Evolutionary conservation across 768 basidiomycete genomes (phyloP).

Genomic region (Cystobasidium onofrii): DNA sequence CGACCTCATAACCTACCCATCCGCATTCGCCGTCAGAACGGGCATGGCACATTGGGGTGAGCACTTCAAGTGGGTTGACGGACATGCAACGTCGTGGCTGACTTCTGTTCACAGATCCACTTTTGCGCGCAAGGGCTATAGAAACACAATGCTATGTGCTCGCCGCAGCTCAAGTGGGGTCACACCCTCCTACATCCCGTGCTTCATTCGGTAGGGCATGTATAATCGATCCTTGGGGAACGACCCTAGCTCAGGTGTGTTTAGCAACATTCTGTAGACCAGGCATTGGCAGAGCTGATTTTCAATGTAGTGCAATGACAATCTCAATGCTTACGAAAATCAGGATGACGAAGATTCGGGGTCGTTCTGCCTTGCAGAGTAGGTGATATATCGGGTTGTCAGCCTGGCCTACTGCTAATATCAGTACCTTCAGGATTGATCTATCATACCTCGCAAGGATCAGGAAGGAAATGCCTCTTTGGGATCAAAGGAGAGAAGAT

Average conservation of each 20-base stretch:
- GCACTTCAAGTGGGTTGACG: neutral
- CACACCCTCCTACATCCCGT: slow-evolving; percentile 31
- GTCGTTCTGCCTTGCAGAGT: slow-evolving; percentile 32
- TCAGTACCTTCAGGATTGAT: slow-evolving; percentile 27
- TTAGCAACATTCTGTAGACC: too few relatives aligned
- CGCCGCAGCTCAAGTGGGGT: slow-evolving; percentile 38
- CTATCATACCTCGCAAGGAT: slow-evolving; percentile 35
- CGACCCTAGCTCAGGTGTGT: slow-evolving; percentile 34
- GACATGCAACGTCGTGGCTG: neutral
- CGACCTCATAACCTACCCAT: slow-evolving; percentile 38
- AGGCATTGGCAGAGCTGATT: neutral
- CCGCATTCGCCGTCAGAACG: slow-evolving; percentile 37
- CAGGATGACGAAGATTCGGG: slow-evolving; percentile 33
- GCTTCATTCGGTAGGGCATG: slow-evolving; percentile 36
- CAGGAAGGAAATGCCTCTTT: slow-evolving; percentile 38
- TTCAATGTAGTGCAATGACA: neutral
- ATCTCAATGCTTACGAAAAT: slow-evolving; percentile 1
- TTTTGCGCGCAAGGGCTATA: slow-evolving; percentile 41
- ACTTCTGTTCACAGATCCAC: slow-evolving; percentile 16
- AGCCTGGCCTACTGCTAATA: neutral
- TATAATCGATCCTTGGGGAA: slow-evolving; percentile 41
- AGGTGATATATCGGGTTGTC: neutral
- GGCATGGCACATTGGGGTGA: slow-evolving; percentile 42
- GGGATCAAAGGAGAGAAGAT: slow-evolving; percentile 36
- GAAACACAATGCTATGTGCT: slow-evolving; percentile 43